Evolutionary conservation across 2,329 filamentous ascomycete genomes (phyloP).

Genomic region (Lasiodiplodia sp.): DNA sequence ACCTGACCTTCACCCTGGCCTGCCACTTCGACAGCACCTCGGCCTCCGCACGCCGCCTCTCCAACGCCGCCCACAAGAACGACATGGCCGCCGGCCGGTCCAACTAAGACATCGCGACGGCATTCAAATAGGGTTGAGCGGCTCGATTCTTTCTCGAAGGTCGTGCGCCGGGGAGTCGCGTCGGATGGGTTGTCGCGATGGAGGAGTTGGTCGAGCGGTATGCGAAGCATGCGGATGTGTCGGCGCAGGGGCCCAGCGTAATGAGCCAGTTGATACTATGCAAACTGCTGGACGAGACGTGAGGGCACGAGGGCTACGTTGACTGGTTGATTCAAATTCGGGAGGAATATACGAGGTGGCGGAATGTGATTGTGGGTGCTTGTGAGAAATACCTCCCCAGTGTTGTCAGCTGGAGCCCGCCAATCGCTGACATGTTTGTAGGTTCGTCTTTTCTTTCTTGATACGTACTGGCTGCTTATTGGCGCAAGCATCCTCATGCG

Average conservation of each 20-base stretch:
- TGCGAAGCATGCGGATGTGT: constrained; percentile 80
- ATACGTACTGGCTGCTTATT: too few species aligned
- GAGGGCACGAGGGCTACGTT: constrained; percentile 91
- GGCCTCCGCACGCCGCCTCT: constrained; percentile 66
- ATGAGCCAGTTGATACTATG: constrained; percentile 84
- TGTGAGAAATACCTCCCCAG: constrained; percentile 79
- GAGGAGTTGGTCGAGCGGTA: constrained; percentile 79
- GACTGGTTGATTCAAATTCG: constrained; percentile 87
- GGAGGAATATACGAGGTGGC: constrained; percentile 78
- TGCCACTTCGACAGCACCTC: constrained; percentile 75
- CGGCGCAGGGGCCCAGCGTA: constrained; percentile 79
- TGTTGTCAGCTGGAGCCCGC: constrained; percentile 80
- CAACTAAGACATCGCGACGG: constrained; percentile 76
- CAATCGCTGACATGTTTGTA: constrained; percentile 93
- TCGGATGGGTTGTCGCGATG: constrained; percentile 89
- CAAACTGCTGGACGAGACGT: constrained; percentile 90
- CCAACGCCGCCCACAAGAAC: constrained; percentile 70
- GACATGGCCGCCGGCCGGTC: constrained; percentile 44
- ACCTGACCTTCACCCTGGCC: constrained; percentile 77
- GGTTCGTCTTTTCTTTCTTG: too few species aligned
- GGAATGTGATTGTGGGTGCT: constrained; percentile 78
- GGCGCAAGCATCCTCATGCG: constrained; percentile 69
- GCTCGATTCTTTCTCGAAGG: constrained; percentile 93
- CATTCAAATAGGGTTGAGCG: constrained; percentile 95
- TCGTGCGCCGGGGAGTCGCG: constrained; percentile 78